These are phyloP conservation scores for Pezizomycotina sp. DNA, from an alignment of 2,329 filamentous ascomycete genomes.

Conservation along the genomic window DNA sequence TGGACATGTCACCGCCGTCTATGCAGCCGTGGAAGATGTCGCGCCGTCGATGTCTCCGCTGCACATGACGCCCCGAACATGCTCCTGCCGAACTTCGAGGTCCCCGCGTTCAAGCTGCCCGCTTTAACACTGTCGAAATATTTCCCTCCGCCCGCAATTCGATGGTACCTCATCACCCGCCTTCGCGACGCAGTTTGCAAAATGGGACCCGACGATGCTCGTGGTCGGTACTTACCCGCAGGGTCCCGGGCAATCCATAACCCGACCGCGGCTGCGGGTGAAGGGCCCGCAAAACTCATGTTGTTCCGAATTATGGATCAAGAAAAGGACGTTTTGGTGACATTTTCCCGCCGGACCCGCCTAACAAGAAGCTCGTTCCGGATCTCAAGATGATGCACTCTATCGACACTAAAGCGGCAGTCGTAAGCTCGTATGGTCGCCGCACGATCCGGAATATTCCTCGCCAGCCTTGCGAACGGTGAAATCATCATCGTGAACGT, in stretches of 20 bases:
- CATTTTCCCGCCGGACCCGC: slow-evolving; percentile 14
- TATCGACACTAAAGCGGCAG: not conserved
- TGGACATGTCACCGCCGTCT: slow-evolving; percentile 21
- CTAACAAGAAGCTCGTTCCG: slow-evolving; percentile 19
- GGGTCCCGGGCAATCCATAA: slow-evolving; percentile 14
- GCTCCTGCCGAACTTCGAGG: slow-evolving; percentile 20
- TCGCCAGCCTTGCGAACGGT: slow-evolving; percentile 17
- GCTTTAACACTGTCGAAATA: slow-evolving; percentile 19
- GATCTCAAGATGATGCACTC: slow-evolving; percentile 11
- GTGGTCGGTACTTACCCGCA: slow-evolving; percentile 17
- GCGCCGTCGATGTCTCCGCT: slow-evolving; percentile 19
- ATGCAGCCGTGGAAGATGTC: slow-evolving; percentile 23
- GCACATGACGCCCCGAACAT: slow-evolving; percentile 22
- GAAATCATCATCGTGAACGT: slow-evolving; percentile 14
- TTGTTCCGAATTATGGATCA: slow-evolving; percentile 17
- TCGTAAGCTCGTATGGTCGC: slow-evolving; percentile 20
- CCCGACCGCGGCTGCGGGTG: slow-evolving; percentile 11
- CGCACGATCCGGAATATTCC: slow-evolving; percentile 16
- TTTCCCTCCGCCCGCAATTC: slow-evolving; percentile 19
- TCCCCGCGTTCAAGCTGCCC: slow-evolving; percentile 20
- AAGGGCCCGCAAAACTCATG: slow-evolving; percentile 11
- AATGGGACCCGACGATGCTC: slow-evolving; percentile 19
- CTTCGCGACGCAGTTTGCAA: slow-evolving; percentile 16
- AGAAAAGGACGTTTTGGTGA: slow-evolving; percentile 21
- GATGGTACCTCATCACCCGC: slow-evolving; percentile 17